Base-by-base conservation (phyloP, 805 yeast genomes). In the Candida anglica region DNA sequence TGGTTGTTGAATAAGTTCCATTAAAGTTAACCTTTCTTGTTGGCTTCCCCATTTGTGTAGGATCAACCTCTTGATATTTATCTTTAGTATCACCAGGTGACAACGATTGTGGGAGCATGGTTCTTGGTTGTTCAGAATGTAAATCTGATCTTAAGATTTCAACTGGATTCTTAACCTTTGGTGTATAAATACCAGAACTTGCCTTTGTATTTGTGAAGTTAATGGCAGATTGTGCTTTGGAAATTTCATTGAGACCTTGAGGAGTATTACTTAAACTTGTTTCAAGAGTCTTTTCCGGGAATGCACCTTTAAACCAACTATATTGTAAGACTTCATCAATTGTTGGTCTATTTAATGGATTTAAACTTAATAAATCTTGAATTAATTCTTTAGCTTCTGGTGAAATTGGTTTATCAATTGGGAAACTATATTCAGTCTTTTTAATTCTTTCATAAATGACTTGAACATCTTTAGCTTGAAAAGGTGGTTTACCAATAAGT, bases 401-500 rank as follows among this genome's bases (percentile, higher is more conserved):
- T 4, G 94, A 79, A 26, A 85, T 75, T 47, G 77, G 76, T 43
- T 71, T 71, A 37, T 78, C 81, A 14, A 64, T 67, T 14, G 98
- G 98, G 59, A 89, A 91, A 24, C 63, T 60, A 55, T 79, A 87
- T 40, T 87, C 95, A 38, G 82, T 81, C 38, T 73, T 71, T 58
- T 88, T 87, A 56, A 93, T 93, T 63, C 96, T 76, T 52, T 87
- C 94, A 62, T 93, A 93, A 44, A 93, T 93, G 37, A 82, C 77
- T 48, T 87, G 81, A 29, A 93, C 96, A 56, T 89, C 96, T 53
- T 87, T 86, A 23, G 95, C 86, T 64, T 93, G 99, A 66, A 93
- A 93, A 1, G 99, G 99, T 10, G 99, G 98, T 58, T 87, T 88
- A 23, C 98, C 98, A 39, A 84, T 71, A 32, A 93, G 69, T 61